phyloP scores from a whole-genome alignment of 441 rosid genomes.

The Pelargonium citronellum region DNA sequence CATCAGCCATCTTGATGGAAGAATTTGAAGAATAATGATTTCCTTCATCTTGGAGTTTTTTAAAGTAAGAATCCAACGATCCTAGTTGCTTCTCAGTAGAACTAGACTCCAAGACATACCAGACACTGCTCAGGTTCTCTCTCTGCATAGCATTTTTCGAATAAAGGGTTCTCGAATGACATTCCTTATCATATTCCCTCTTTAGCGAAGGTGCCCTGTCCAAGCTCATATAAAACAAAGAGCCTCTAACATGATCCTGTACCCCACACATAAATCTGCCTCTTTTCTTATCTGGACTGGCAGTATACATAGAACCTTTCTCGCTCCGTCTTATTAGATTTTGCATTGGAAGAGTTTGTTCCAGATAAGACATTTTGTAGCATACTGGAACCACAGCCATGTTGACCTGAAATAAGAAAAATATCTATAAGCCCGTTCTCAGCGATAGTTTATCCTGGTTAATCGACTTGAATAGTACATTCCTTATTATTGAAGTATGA shows the following conservation, averaged over 20 bases:
- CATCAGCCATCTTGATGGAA: slow-evolving; percentile 22
- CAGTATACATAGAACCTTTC: slow-evolving; percentile 18
- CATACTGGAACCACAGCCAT: slow-evolving; percentile 48
- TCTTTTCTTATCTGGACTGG: slow-evolving; percentile 14
- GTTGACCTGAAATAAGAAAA: slow-evolving; percentile 24
- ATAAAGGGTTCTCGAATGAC: slow-evolving; percentile 14
- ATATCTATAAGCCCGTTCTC: not conserved
- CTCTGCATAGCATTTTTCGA: slow-evolving; percentile 19
- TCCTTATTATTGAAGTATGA: not conserved
- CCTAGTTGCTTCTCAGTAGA: slow-evolving; percentile 34
- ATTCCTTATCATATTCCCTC: slow-evolving; percentile 19
- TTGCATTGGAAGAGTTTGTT: slow-evolving; percentile 23
- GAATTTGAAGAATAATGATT: slow-evolving; percentile 20
- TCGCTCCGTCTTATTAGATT: slow-evolving; percentile 21
- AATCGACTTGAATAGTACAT: not conserved
- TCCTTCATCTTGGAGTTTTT: slow-evolving; percentile 33
- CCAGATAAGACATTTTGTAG: slow-evolving; percentile 40
- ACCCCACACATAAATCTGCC: slow-evolving; percentile 7
- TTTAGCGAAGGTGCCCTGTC: slow-evolving; percentile 12
- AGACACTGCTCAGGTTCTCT: slow-evolving; percentile 21
- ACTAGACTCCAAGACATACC: slow-evolving; percentile 29
- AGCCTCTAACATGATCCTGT: slow-evolving; percentile 18
- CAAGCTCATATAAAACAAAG: slow-evolving; percentile 21
- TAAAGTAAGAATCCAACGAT: slow-evolving; percentile 61
- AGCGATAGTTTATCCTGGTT: not conserved